Base-by-base conservation (phyloP, 352 stramenopile genomes). In the Globisporangium heterothallicum region DNA sequence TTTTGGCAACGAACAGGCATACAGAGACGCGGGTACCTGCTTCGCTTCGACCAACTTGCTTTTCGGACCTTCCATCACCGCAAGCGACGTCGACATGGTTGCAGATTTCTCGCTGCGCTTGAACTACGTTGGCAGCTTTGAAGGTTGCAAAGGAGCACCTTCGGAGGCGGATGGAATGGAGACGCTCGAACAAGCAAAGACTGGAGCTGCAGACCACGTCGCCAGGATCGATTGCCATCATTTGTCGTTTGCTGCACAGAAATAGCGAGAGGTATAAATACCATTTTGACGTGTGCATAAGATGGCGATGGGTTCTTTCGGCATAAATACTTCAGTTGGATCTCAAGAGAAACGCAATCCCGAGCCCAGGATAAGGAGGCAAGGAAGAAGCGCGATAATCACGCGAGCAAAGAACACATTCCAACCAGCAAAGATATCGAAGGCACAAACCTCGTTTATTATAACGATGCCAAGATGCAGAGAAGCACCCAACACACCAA, bases 1-100 rank as follows among this genome's bases (percentile, higher is more conserved):
- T 30, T 14, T 14, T 43, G 30, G n/a, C 24, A 51, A 30, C 24
- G 25, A 16, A 9, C 22, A 19, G 30, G 49, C 25, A 8, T 18
- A 19, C 4, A 21, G 7, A 34, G 13, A 18, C 12, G 22, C 2
- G 30, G 21, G 24, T 25, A 89, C 81, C 64, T 90, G 77, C 56
- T 92, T 92, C 42, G 78, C 81, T 62, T 92, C 81, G 24, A 89
- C 72, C 12, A 92, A 63, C 58, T 74, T 61, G 57, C 74, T 89
- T 66, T 86, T 92, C 4, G 63, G 61, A 24, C 47, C 64, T 46
- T 86, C 71, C 68, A 74, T 79, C 35, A 21, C 56, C 22, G 61
- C 56, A 16, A 48, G 19, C 6, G 53, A 43, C 32, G 32, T 38
- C 19, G 38, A 50, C 41, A 52, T 29, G 42, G 29, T 12, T 10